Evolutionary conservation across 257 asterid genomes (phyloP), one percentile per base, ranked within the genome.

Genomic region (Scutellaria minor): DNA sequence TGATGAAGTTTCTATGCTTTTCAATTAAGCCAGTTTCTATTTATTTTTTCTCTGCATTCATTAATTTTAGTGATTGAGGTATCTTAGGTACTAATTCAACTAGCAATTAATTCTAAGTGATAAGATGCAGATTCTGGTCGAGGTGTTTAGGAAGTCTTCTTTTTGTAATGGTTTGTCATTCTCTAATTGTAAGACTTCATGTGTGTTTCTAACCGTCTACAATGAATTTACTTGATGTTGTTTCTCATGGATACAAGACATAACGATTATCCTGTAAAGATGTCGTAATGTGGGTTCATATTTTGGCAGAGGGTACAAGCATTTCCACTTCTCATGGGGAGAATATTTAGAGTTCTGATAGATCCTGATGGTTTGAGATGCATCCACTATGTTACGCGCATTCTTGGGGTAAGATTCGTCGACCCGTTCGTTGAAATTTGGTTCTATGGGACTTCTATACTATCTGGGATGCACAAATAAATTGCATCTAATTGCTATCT

Each of bases 301-400:
- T 60, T 31, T 77, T 73, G 47, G 79, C 91, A 86, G 92, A 86
- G 79, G 64, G 27, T 81, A 62, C 80, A 57, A 11, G 86, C 84
- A 47, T 80, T 79, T 64, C 92, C 85, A 5, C 83, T 86, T 8
- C 54, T 84, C 6, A 74, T 77, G 31, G 64, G 85, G 80, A 75
- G 81, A 67, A 9, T 83, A 41, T 57, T 83, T 24, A 74, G 64
- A 42, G 53, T 72, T 45, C 13, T 85, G 73, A 75, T 80, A 69
- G 87, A 85, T 71, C 90, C 89, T 40, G 80, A 77, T 83, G 81
- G 79, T 64, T 71, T 85, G 77, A 82, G 89, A 76, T 81, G 82
- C 76, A 73, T 80, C 71, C 87, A 86, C 82, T 86, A 83, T 64
- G 64, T 81, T 14, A 68, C 79, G 77, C 96, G 96, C 39, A 14